Base-by-base conservation (phyloP, 2,329 filamentous ascomycete species). In the Fusarium incarnatum region DNA sequence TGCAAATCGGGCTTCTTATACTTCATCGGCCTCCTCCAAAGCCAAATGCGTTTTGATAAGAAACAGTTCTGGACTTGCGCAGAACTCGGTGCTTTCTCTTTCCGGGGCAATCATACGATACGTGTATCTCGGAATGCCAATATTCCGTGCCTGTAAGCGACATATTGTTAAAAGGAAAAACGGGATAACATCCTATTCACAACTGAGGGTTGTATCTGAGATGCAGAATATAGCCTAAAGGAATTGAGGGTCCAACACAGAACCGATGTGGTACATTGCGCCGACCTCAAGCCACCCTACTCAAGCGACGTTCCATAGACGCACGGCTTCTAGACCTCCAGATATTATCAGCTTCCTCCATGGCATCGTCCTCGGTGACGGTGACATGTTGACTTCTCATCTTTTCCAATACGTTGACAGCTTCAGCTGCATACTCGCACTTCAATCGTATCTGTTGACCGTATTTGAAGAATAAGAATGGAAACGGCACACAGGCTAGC, bases 401-500 rank as follows among this genome's bases (percentile, higher is more conserved):
- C 7, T 53, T 65, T 2, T 65, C 18, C 0, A 65, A 23, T 1
- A 66, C 42, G 0, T 8, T 41, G 1, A 49, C 61, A 1, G 63
- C 63, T 6, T 66, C 63, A 2, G 63, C 48, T 2, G 64, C 64
- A 10, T 67, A 67, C 5, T 67, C 32, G 2, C 62, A 67, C 34
- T 62, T 67, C 41, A 50, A 56, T 0, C 64, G 45, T 9, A 67
- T 62, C 6, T 41, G 27, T 4, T 10, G 27, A 2, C 66, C 66
- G 13, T 68, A 68, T 13, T 22, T 48, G 22, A 60, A 68, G 22
- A 68, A 68, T 1, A 68, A 13, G 2, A 68, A 64, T 0, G 64
- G 65, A 12, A 68, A 68, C 0, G 65, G 65, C 2, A 59, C 58
- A 13, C 64, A 68, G 0, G 58, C 58, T 1, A 68, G 13, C 1